Percentiles rank a stretch among this genome's conserved stretches.
Evolutionary conservation across 192 early-diverging fungal species (phyloP).

Genomic region (Glomus cerebriforme): DNA sequence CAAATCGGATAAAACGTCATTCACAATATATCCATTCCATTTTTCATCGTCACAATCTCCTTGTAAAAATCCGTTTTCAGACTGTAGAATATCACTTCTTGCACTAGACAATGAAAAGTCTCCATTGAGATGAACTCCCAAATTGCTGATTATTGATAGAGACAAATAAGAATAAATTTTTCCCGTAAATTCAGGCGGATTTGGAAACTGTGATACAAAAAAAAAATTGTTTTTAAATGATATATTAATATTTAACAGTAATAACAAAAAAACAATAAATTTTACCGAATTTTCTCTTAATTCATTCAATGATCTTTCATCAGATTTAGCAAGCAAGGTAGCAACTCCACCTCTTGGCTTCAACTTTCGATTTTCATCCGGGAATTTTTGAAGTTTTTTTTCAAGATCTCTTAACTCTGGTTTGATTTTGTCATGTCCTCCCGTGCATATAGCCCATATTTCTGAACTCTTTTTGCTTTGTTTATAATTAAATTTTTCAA

Average conservation of each 20-base stretch:
- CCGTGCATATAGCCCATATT: background rate
- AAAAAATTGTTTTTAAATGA: too few relatives aligned
- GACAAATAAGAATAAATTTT: background rate
- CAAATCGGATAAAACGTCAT: background rate
- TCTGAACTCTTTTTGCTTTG: background rate
- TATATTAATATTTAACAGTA: background rate
- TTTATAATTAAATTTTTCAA: background rate
- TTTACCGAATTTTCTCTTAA: background rate
- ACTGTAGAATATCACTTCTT: background rate
- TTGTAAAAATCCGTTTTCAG: background rate
- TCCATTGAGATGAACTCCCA: background rate
- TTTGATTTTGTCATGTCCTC: too few relatives aligned
- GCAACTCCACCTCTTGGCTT: background rate
- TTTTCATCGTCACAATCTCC: background rate
- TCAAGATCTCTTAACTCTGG: too few relatives aligned
- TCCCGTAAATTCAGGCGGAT: background rate
- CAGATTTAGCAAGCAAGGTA: background rate
- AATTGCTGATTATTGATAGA: background rate
- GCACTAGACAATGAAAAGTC: background rate
- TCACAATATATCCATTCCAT: background rate
- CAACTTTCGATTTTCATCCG: background rate
- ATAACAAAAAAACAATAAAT: background rate
- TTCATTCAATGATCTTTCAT: background rate
- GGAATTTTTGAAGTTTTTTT: background rate
- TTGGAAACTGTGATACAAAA: background rate